A percentile compares a stretch with the other conserved stretches of the same genome.
These are phyloP conservation scores for Protomyces inouyei DNA, from an alignment of 1,139 yeast species.

Conservation along the genomic window DNA sequence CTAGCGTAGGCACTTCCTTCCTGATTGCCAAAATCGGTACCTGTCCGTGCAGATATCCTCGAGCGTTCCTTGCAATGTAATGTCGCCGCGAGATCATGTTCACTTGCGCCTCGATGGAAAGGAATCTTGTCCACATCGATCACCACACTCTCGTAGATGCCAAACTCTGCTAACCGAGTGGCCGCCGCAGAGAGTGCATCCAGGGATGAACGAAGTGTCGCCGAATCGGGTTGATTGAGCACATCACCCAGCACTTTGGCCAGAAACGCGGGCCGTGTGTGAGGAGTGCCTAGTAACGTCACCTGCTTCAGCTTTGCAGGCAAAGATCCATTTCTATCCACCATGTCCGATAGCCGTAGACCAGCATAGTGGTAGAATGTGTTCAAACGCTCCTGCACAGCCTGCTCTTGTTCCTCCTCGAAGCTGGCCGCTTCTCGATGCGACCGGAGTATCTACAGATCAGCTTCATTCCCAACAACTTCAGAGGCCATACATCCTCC, in stretches of 20 bases:
- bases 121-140: slow-evolving; percentile 40
- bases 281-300: slow-evolving; percentile 33
- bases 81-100: slow-evolving; percentile 36
- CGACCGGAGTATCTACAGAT: background rate
- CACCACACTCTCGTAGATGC: slow-evolving; percentile 47
- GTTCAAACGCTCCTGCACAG: background rate
- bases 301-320: slow-evolving; percentile 33
- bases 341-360: slow-evolving; percentile 18
- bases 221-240: slow-evolving; percentile 29
- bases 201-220: slow-evolving; percentile 37
- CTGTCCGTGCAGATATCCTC: slow-evolving; percentile 71
- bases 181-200: slow-evolving; percentile 38
- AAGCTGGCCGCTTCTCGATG: background rate
- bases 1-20: slow-evolving; percentile 85
- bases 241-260: slow-evolving; percentile 30
- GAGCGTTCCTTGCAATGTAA: slow-evolving; percentile 58
- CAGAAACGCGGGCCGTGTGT: slow-evolving; percentile 34
- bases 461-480: too few relatives aligned
- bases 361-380: slow-evolving; percentile 4
- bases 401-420: background rate
- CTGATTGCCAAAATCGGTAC: slow-evolving; percentile 91
- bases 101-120: slow-evolving; percentile 5
- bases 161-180: slow-evolving; percentile 39
- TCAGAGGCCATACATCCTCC: background rate
- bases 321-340: slow-evolving; percentile 32